phyloP scores from a whole-genome alignment of 2,329 filamentous ascomycete species.

The Atkinsonella hypoxylon region DNA sequence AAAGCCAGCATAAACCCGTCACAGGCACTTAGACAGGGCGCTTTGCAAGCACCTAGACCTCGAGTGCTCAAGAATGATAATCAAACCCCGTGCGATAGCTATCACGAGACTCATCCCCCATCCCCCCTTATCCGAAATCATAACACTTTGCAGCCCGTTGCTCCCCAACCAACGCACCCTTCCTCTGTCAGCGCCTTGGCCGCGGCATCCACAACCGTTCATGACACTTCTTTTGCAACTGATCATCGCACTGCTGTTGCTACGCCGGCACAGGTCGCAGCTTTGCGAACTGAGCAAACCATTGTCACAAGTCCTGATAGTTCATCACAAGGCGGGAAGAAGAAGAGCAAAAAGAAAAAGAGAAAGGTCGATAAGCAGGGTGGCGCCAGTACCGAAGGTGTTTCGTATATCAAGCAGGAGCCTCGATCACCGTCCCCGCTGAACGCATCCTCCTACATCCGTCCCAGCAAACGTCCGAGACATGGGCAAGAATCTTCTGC shows the following conservation, averaged over 20 bases:
- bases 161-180: slow-evolving; percentile 63
- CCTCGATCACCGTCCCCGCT: slow-evolving; percentile 52
- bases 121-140: slow-evolving; percentile 61
- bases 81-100: slow-evolving; percentile 12
- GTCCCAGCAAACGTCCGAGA: slow-evolving; percentile 45
- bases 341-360: slow-evolving; percentile 39
- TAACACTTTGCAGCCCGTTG: slow-evolving; percentile 61
- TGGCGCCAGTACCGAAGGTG: slow-evolving; percentile 32
- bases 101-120: slow-evolving; percentile 25
- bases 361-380: slow-evolving; percentile 39
- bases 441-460: slow-evolving; percentile 36
- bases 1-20: slow-evolving; percentile 29
- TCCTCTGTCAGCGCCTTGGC: slow-evolving; percentile 37
- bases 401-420: slow-evolving; percentile 50
- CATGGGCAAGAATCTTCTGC: slow-evolving; percentile 29
- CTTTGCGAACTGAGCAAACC: slow-evolving; percentile 38
- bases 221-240: not conserved
- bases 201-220: slow-evolving; percentile 2
- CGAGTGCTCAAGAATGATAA: slow-evolving; percentile 8
- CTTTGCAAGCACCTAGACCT: slow-evolving; percentile 16
- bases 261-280: slow-evolving; percentile 41
- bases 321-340: slow-evolving; percentile 43
- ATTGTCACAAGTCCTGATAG: slow-evolving; percentile 46
- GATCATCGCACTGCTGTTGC: slow-evolving; percentile 8
- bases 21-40: slow-evolving; percentile 20